Evolutionary conservation across 2,329 filamentous ascomycete species (phyloP).

Genomic region (Acephala macrosclerotiorum): DNA sequence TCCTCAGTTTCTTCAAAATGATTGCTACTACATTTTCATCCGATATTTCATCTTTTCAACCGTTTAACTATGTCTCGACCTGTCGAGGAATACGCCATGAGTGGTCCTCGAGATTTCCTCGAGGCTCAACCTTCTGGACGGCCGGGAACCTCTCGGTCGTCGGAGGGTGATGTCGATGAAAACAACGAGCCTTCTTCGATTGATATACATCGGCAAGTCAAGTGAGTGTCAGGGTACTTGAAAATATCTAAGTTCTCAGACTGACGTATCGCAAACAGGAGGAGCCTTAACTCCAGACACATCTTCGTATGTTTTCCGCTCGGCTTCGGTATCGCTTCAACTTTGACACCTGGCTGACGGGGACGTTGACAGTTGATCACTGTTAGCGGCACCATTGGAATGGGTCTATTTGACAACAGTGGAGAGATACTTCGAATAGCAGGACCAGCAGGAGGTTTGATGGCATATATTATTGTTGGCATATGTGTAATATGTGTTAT

Average conservation of each 20-base stretch:
- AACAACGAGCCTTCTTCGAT: not conserved
- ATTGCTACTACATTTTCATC: not conserved
- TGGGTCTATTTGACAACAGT: constrained; percentile 44
- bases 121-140: not conserved
- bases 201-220: not conserved
- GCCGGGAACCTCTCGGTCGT: not conserved
- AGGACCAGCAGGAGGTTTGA: constrained; percentile 44
- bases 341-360: not conserved
- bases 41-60: not conserved
- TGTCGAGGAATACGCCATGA: not conserved
- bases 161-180: not conserved
- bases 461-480: constrained; percentile 45
- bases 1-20: not conserved
- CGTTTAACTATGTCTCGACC: not conserved
- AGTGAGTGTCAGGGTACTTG: not conserved
- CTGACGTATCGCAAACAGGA: not conserved
- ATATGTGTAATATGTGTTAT: constrained; percentile 46
- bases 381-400: constrained; percentile 46
- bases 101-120: not conserved
- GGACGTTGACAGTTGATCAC: constrained; percentile 44
- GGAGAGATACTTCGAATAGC: constrained; percentile 45
- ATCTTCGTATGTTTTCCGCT: not conserved
- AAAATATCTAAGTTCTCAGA: not conserved
- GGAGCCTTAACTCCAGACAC: not conserved
- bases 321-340: not conserved